Evolutionary conservation across 2,329 filamentous ascomycete genomes (phyloP).

Genomic region (Penicillium sp.): DNA sequence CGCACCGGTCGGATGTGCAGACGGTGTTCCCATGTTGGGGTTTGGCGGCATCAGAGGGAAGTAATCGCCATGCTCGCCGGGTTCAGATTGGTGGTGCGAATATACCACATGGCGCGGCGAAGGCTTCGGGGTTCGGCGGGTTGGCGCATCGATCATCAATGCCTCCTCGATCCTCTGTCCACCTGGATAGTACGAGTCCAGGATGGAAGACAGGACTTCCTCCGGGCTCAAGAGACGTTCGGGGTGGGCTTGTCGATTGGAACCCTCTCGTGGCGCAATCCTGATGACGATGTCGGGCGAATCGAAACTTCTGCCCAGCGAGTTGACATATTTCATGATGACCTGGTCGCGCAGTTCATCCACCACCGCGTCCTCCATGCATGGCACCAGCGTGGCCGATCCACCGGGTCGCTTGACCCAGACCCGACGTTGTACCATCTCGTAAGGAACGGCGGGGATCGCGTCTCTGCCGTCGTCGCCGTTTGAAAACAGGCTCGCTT

Average conservation of each 20-base stretch:
- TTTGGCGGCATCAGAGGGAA: conserved; percentile 72
- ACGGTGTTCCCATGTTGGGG: conserved; percentile 40
- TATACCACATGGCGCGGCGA: conserved; percentile 64
- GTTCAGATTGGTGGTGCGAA: conserved; percentile 59
- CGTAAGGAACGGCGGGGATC: conserved; percentile 23
- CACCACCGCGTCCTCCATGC: conserved; percentile 85
- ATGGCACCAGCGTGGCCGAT: conserved; percentile 83
- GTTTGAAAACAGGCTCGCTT: conserved; percentile 25
- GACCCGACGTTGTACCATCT: conserved; percentile 66
- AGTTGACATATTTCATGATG: conserved; percentile 90
- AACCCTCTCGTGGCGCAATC: conserved; percentile 68
- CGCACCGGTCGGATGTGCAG: conserved; percentile 43
- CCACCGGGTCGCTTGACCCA: conserved; percentile 89
- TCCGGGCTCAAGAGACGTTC: conserved; percentile 81
- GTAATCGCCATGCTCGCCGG: conserved; percentile 75
- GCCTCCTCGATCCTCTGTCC: conserved; percentile 89
- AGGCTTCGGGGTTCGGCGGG: conserved; percentile 73
- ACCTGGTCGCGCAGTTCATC: conserved; percentile 95
- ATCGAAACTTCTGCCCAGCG: conserved; percentile 84
- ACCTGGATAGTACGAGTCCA: conserved; percentile 82
- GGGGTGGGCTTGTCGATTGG: conserved; percentile 45
- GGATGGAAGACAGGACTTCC: conserved; percentile 73
- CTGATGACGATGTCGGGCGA: conserved; percentile 83
- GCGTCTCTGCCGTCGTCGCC: conserved; percentile 24
- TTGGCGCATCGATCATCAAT: conserved; percentile 83